Evolutionary conservation across 2,329 filamentous ascomycete species (phyloP).

Genomic region (Scolecobasidium constrictum): DNA sequence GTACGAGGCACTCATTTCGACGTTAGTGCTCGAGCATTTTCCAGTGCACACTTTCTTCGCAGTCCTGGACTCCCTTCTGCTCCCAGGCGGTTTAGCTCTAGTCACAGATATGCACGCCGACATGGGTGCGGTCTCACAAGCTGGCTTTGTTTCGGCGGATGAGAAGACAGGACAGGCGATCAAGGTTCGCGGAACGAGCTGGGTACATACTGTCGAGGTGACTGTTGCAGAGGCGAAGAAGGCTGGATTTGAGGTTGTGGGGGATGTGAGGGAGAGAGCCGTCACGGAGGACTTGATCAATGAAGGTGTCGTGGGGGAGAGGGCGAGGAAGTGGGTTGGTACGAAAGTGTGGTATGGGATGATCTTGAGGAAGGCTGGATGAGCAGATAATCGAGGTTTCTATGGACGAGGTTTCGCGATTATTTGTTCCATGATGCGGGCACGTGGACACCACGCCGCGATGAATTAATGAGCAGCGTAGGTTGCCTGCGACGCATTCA

Average conservation of each 20-base stretch:
- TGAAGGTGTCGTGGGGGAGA: constrained; percentile 19
- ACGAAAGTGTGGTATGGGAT: constrained; percentile 28
- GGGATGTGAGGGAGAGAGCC: constrained; percentile 18
- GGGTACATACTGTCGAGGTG: constrained; percentile 42
- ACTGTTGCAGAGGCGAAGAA: constrained; percentile 37
- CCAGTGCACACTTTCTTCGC: constrained; percentile 40
- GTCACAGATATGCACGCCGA: constrained; percentile 60
- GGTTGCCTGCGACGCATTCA: too few relatives aligned
- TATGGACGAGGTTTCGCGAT: too few relatives aligned
- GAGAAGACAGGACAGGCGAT: constrained; percentile 26
- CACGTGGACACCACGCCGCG: too few relatives aligned
- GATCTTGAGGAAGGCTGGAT: constrained; percentile 15
- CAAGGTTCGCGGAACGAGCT: constrained; percentile 51
- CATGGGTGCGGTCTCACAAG: constrained; percentile 49
- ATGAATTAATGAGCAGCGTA: too few relatives aligned
- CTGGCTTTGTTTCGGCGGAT: constrained; percentile 43
- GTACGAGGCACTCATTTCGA: constrained; percentile 43
- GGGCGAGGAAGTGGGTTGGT: constrained; percentile 30
- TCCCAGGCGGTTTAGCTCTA: constrained; percentile 38
- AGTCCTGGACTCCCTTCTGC: constrained; percentile 31
- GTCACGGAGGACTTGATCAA: constrained; percentile 21
- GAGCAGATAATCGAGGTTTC: too few relatives aligned
- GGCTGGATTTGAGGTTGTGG: constrained; percentile 21
- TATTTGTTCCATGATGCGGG: too few relatives aligned
- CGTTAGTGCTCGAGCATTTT: constrained; percentile 55